phyloP scores from a whole-genome alignment of 768 basidiomycete genomes.

The Jaapia argillacea region DNA sequence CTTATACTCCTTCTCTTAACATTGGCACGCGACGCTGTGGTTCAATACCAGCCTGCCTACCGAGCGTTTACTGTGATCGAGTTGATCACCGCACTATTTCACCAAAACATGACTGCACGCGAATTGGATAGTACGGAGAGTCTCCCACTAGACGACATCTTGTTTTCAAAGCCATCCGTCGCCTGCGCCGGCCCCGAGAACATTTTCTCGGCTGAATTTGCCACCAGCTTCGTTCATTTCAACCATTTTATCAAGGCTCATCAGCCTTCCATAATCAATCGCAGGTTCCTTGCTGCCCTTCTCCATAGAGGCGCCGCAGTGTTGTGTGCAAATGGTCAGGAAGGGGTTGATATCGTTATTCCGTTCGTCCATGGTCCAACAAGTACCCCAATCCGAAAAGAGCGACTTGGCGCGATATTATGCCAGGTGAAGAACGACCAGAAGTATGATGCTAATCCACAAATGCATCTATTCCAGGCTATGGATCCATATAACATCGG shows the following conservation, averaged over 20 bases:
- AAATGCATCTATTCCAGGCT: constrained; percentile 10
- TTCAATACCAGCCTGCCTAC: background rate
- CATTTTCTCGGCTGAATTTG: constrained; percentile 14
- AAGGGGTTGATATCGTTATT: constrained; percentile 17
- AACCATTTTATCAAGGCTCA: constrained; percentile 22
- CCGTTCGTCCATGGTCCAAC: constrained; percentile 17
- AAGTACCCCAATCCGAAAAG: constrained; percentile 1
- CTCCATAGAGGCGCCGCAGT: constrained; percentile 18
- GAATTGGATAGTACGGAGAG: too few relatives aligned
- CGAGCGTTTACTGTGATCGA: constrained; percentile 6
- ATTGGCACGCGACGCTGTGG: background rate
- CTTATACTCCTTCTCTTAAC: background rate
- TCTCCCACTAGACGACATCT: constrained; percentile 6
- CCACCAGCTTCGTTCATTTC: constrained; percentile 15
- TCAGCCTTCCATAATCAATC: constrained; percentile 11
- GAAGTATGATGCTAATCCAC: constrained; percentile 5
- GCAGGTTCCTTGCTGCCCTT: constrained; percentile 11
- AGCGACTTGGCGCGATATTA: constrained; percentile 16
- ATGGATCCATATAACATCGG: constrained; percentile 16
- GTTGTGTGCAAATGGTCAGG: constrained; percentile 14
- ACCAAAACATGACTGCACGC: background rate
- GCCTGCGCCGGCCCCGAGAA: too few relatives aligned
- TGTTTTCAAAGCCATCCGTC: too few relatives aligned
- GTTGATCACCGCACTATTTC: background rate
- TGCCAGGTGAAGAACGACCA: constrained; percentile 16